Conservation (phyloP, 1,284 basidiomycete genomes). For the Taiwanofungus camphoratus region DNA sequence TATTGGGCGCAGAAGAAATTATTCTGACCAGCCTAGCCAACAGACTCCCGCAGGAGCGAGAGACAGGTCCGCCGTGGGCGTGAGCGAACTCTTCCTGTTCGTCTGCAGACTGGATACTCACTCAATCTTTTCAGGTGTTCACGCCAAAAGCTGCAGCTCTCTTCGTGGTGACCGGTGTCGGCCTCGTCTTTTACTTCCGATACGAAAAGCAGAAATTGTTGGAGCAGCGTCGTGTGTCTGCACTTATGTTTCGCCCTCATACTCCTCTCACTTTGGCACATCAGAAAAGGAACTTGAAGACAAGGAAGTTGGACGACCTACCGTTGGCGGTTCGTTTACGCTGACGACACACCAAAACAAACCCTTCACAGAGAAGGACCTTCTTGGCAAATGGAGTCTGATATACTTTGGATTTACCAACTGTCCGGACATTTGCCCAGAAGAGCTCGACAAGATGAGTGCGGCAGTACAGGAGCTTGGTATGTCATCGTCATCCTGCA, state of each 20-base stretch:
- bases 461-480: constrained; percentile 74
- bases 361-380: constrained; percentile 78
- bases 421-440: constrained; percentile 98
- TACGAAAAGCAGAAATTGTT: constrained; percentile 79
- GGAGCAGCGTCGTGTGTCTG: constrained; percentile 40
- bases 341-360: constrained; percentile 66
- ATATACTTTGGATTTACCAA: constrained; percentile 98
- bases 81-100: constrained; percentile 17
- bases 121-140: constrained; percentile 63
- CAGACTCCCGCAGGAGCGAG: constrained; percentile 26
- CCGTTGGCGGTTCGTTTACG: constrained; percentile 88
- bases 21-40: constrained; percentile 16
- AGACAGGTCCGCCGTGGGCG: constrained; percentile 39
- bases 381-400: constrained; percentile 83
- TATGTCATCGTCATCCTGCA: constrained; percentile 31
- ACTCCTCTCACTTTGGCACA: neutral
- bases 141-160: constrained; percentile 79
- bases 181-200: constrained; percentile 86
- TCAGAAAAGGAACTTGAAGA: constrained; percentile 62
- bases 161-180: constrained; percentile 79
- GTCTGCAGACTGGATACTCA: neutral
- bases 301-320: constrained; percentile 59
- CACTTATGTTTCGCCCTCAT: neutral
- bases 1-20: constrained; percentile 5
- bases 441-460: constrained; percentile 96